Base-by-base conservation (phyloP, 352 stramenopile species). In the Phytophthora hibernalis region DNA sequence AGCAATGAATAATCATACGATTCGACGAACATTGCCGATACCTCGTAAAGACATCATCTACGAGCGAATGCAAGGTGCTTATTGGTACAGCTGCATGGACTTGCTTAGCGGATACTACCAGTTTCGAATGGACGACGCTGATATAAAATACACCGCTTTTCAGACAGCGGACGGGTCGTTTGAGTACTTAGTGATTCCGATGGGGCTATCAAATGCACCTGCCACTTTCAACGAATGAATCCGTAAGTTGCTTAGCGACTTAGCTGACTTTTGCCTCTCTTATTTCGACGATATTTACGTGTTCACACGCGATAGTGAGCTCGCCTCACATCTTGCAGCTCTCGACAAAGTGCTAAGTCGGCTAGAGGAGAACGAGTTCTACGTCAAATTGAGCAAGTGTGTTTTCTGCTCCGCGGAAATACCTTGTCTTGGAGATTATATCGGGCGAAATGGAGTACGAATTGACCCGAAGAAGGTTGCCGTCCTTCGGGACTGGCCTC, bases 351-450 rank as follows among this genome's bases (percentile, higher is more conserved):
- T 38, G 3, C 21, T 76, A n/a, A 0, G 11, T 15, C 37, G 49
- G 1, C 20, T 44, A 5, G 16, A 44, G 1, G 53, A 61, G 63
- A 0, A 35, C 15, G 10, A 57, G 11, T 43, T 70, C 33, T 72
- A 57, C 48, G 38, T 64, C 0, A 76, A 76, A 13, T 21, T 68
- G 9, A 40, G 12, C 1, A 61, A 76, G 31, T 73, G 63, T 40
- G 28, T 65, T 12, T 66, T 70, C 31, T 59, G 38, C 40, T 33
- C 31, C 7, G 21, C 12, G 3, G 59, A 69, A 15, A 72, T 76
- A 13, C 68, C 68, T 30, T 53, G 38, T 47, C 12, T 76, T 0
- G 68, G 56, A 18, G 48, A 68, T 48, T 70, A 57, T 16, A 28
- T 70, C 8, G 56, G 56, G 9, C 33, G 51, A 12, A 18, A 61